Base-by-base conservation (phyloP, 768 basidiomycete species). In the Mycena indigotica region DNA sequence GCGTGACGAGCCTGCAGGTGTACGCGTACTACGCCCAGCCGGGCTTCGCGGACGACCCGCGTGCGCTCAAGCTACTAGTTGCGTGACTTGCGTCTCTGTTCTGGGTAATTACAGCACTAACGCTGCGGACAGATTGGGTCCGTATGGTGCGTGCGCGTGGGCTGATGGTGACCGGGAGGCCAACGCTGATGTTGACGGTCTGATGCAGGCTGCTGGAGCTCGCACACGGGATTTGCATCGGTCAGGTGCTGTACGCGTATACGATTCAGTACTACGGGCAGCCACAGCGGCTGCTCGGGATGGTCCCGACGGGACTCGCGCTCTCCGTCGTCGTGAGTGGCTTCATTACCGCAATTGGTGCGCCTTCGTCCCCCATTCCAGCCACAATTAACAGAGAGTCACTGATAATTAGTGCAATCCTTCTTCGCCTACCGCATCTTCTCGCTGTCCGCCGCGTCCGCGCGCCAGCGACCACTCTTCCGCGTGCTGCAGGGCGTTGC, bases 351-450 rank as follows among this genome's bases (percentile, higher is more conserved):
- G 35, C 32, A 2, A 23, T 32, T 29, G 57, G 57, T 58, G 50
- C 4, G n/a, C 32, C 8, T 35, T 17, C 8, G 8, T 17, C 32
- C 32, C 8, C 35, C 24, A 17, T 30, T 46, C 24, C 23, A 13
- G 25, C 23, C 46, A 26, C 13, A 15, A 23, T 24, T 13, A 26
- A 6, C 24, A 12, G 6, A 10, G 41, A 10, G 19, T 23, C 12
- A 21, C 4, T 50, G 24, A 12, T 44, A 28, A 55, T 19, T 26
- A 60, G 58, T 55, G 3, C 54, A 60, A 52, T 21, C 40, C 13
- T 60, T 60, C 44, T 60, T 60, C 35, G 21, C 53, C 1, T 45
- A 49, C 19, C 50, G 58, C 15, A 60, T 60, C 12, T 56, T 55
- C 50, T 16, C 29, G 3, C 28, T 56, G 16, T 55, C 28, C 3